Base-by-base conservation (phyloP, 495 filamentous ascomycete genomes). In the Ramalina peruviana region DNA sequence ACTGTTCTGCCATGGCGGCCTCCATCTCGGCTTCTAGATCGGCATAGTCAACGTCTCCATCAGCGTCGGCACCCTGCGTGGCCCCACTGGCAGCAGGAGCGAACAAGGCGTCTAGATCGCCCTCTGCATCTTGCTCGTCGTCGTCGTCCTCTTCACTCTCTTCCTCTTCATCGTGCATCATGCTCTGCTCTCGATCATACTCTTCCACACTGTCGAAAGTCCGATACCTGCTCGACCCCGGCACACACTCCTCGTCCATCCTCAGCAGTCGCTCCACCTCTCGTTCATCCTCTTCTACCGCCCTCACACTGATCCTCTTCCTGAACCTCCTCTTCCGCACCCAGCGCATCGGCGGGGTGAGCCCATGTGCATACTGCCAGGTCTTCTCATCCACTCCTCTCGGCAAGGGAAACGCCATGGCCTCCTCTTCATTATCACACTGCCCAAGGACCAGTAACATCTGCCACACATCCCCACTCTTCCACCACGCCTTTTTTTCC, bases 401-500 rank as follows among this genome's bases (percentile, higher is more conserved):
- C 13, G 88, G 88, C 10, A 92, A 65, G 1, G 75, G 70, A 62
- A 69, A 65, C 48, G 72, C 72, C 68, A 83, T 45, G 0, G 85
- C 87, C 57, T 93, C 85, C 9, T 80, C 71, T 52, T 97, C 89
- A 45, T 65, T 79, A 11, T 71, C 58, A 21, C 94, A 79, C 30
- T 60, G 68, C 3, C 84, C 83, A 49, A 89, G 73, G 0, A 96
- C 83, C 27, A 93, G 66, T 3, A 97, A 72, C 86, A 99, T 94
- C 70, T 99, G 93, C 52, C 83, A 92, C 7, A 99, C 79, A 65
- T 99, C 93, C 3, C 85, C 85, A 4, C 82, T 83, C 67, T 99
- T 99, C 70, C 88, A 88, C 78, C 88, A 92, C 1, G 21, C 39
- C 52, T 82, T 86, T 61, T 81, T 82, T 58, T 97, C 92, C 83